Evolutionary conservation across 2,329 filamentous ascomycete species (phyloP).

Genomic region (Aaosphaeria arxii): DNA sequence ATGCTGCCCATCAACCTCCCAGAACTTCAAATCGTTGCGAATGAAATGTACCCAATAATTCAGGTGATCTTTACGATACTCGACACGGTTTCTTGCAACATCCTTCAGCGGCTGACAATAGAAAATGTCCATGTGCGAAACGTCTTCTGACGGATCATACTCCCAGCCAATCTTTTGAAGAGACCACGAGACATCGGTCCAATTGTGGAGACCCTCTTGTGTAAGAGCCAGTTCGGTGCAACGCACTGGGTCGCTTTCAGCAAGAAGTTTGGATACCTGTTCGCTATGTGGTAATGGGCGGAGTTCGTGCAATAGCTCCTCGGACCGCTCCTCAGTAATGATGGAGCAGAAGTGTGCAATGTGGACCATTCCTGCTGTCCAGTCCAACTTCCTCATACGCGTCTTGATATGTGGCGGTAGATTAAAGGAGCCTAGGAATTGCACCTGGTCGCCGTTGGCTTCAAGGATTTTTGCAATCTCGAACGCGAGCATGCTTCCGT

Average conservation of each 20-base stretch:
- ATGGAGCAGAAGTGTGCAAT: slow-evolving; percentile 42
- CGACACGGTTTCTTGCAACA: slow-evolving; percentile 22
- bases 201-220: slow-evolving; percentile 23
- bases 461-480: slow-evolving; percentile 50
- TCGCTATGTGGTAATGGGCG: slow-evolving; percentile 11
- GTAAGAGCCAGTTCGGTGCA: slow-evolving; percentile 29
- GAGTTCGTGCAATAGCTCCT: slow-evolving; percentile 3
- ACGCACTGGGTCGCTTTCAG: slow-evolving; percentile 20
- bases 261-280: slow-evolving; percentile 3
- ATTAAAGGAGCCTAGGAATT: slow-evolving; percentile 48
- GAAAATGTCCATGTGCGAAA: slow-evolving; percentile 44
- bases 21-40: slow-evolving; percentile 6
- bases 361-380: slow-evolving; percentile 40
- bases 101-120: slow-evolving; percentile 33
- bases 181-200: slow-evolving; percentile 36
- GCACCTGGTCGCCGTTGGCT: slow-evolving; percentile 30
- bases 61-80: slow-evolving; percentile 26
- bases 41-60: slow-evolving; percentile 15
- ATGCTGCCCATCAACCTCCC: slow-evolving; percentile 15
- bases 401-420: slow-evolving; percentile 49
- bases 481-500: slow-evolving; percentile 51
- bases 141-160: slow-evolving; percentile 43
- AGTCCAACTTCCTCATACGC: slow-evolving; percentile 41
- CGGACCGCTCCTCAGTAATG: slow-evolving; percentile 26
- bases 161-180: slow-evolving; percentile 40